phyloP scores from a whole-genome alignment of 148 eudicot species.

The Tetragonia tetragonoides region DNA sequence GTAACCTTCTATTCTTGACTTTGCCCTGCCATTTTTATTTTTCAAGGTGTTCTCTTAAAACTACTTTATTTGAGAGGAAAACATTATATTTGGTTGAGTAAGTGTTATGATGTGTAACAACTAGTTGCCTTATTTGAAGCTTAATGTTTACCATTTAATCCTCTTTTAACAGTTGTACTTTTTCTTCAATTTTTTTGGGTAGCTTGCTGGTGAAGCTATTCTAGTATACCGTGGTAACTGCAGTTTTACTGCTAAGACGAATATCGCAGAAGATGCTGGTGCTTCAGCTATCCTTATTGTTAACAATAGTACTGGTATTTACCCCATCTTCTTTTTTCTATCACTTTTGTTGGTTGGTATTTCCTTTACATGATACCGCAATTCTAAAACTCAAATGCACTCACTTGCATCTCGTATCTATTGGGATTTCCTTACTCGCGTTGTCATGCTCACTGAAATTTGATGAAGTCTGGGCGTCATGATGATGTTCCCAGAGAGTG shows the following conservation, averaged over 20 bases:
- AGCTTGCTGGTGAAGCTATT: conserved; percentile 92
- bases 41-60: neutral
- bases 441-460: neutral
- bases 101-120: neutral
- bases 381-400: neutral
- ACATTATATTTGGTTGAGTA: neutral
- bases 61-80: neutral
- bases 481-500: neutral
- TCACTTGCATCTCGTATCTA: neutral
- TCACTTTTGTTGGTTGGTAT: neutral
- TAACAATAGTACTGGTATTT: conserved; percentile 72
- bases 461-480: neutral
- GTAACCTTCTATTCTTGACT: neutral
- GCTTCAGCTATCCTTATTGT: conserved; percentile 87
- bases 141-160: neutral
- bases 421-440: neutral
- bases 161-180: neutral
- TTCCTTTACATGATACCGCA: neutral
- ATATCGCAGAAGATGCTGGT: conserved; percentile 88
- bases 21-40: neutral
- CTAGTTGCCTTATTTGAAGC: neutral
- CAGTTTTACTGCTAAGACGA: conserved; percentile 87
- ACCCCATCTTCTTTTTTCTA: neutral
- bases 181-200: conserved; percentile 15
- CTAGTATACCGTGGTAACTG: conserved; percentile 90